A percentile compares a stretch with the other conserved stretches of the same genome.
phyloP scores from a whole-genome alignment of 306 rosid genomes.

The Luffa aegyptiaca region DNA sequence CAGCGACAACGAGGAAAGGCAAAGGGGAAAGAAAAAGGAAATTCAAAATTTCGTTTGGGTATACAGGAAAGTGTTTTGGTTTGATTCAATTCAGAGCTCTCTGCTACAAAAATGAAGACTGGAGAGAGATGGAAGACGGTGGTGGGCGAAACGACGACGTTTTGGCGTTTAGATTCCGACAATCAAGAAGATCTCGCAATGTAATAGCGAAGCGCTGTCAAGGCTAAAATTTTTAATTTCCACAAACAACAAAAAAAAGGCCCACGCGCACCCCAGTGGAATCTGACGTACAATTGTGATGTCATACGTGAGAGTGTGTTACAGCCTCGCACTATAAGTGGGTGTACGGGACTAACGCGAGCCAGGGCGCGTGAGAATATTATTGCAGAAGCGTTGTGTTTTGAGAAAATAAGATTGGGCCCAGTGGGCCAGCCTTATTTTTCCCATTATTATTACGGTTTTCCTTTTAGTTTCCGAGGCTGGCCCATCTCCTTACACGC shows the following conservation, averaged over 20 bases:
- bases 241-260: background rate
- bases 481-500: constrained; percentile 28
- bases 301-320: background rate
- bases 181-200: constrained; percentile 16
- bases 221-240: background rate
- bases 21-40: background rate
- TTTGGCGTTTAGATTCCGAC: constrained; percentile 21
- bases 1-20: background rate
- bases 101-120: background rate
- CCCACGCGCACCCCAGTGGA: constrained; percentile 6
- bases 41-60: background rate
- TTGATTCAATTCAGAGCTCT: background rate
- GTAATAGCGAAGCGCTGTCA: background rate
- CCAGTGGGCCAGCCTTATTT: background rate
- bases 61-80: background rate
- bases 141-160: constrained; percentile 10
- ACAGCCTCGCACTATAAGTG: background rate
- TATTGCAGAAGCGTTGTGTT: background rate
- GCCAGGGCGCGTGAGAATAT: background rate
- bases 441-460: background rate
- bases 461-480: background rate
- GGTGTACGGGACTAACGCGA: background rate
- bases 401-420: background rate
- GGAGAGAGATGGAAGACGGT: background rate
- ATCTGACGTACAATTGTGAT: background rate